A percentile compares a stretch with the other conserved stretches of the same genome.
Evolutionary conservation across 208 protist species (phyloP).

Genomic region (Polymyxa betae): DNA sequence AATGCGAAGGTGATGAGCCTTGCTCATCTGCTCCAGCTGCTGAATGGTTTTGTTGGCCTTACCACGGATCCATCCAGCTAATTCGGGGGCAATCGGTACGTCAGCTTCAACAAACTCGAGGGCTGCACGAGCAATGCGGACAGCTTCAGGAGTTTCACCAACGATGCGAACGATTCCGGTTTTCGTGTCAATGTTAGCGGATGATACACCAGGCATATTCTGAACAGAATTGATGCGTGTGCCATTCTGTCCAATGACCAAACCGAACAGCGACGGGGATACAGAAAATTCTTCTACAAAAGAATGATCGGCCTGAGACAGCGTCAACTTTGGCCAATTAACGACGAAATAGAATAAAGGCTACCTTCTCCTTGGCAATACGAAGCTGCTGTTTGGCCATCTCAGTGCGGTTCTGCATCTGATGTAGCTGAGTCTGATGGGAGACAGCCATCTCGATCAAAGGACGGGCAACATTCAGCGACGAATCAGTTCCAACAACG

Average conservation of each 20-base stretch:
- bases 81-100: background rate
- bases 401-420: slow-evolving; percentile 13
- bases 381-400: background rate
- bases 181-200: background rate
- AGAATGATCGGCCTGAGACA: background rate
- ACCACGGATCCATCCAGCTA: background rate
- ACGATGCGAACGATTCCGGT: slow-evolving; percentile 30
- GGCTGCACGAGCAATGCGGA: background rate
- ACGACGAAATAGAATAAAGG: background rate
- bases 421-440: slow-evolving; percentile 15
- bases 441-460: slow-evolving; percentile 18
- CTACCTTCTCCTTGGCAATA: background rate
- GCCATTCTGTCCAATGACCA: background rate
- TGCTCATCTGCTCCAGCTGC: background rate
- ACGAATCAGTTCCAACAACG: slow-evolving; percentile 36
- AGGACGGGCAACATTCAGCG: background rate
- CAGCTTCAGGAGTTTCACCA: background rate
- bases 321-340: background rate
- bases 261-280: background rate
- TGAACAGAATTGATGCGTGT: background rate
- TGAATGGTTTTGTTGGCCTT: background rate
- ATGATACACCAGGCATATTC: background rate
- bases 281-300: slow-evolving; percentile 36
- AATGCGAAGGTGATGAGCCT: background rate
- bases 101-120: background rate